These are phyloP conservation scores for Phytophthora syringae DNA, from an alignment of 352 stramenopile species.

Conservation along the genomic window DNA sequence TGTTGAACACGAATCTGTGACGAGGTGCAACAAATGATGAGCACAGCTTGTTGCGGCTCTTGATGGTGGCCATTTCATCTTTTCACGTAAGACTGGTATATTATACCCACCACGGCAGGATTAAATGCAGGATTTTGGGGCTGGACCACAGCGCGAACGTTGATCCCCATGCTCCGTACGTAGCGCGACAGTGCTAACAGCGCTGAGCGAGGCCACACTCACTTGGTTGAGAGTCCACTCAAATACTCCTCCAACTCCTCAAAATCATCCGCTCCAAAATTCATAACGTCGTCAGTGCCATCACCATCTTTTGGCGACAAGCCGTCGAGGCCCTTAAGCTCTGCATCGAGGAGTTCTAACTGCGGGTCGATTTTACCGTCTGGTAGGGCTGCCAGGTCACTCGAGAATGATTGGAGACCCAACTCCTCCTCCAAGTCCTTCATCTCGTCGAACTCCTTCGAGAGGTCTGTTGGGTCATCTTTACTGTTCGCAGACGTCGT, in stretches of 20 bases:
- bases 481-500: conserved; percentile 21
- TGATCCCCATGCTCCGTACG: conserved; percentile 2
- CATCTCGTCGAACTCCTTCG: conserved; percentile 83
- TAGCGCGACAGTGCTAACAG: conserved; percentile 15
- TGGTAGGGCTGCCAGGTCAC: conserved; percentile 46
- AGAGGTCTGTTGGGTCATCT: conserved; percentile 53
- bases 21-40: no score
- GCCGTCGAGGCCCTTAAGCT: conserved; percentile 68
- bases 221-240: conserved; percentile 72
- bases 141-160: conserved; percentile 9
- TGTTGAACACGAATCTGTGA: no score
- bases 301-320: conserved; percentile 57
- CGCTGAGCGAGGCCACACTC: conserved; percentile 6
- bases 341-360: conserved; percentile 75
- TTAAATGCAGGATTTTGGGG: conserved; percentile 11
- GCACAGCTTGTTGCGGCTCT: no score
- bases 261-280: conserved; percentile 90
- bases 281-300: conserved; percentile 71
- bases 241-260: conserved; percentile 90
- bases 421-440: conserved; percentile 86
- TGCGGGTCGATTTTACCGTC: conserved; percentile 67
- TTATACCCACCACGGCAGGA: conserved; percentile 9
- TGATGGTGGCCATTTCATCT: no score
- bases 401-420: conserved; percentile 68
- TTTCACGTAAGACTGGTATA: conserved; percentile 17